These are phyloP conservation scores for Vishniacozyma victoriae DNA, from an alignment of 768 basidiomycete genomes.

Conservation along the genomic window DNA sequence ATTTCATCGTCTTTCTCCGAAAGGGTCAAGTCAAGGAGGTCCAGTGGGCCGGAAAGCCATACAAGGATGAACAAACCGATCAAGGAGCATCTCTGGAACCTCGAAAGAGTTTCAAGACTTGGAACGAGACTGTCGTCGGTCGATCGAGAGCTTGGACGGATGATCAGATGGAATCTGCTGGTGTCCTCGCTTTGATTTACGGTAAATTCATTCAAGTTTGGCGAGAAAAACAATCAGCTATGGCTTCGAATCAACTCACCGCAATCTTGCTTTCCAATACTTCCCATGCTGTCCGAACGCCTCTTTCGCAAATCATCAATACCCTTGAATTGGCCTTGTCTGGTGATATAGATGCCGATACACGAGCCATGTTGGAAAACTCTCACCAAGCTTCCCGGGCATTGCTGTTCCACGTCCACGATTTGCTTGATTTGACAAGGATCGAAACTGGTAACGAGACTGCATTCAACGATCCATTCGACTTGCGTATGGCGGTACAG, in stretches of 20 bases:
- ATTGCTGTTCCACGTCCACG: conserved; percentile 71
- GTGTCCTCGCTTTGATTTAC: conserved; percentile 66
- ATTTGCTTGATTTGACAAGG: conserved; percentile 67
- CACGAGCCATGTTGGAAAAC: conserved; percentile 62
- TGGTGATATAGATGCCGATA: conserved; percentile 62
- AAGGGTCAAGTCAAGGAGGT: conserved; percentile 61
- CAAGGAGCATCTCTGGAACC: conserved; percentile 56
- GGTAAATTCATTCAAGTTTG: conserved; percentile 70
- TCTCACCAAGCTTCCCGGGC: conserved; percentile 68
- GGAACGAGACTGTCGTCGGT: conserved; percentile 65
- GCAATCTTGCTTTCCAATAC: conserved; percentile 68
- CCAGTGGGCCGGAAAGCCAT: conserved; percentile 68
- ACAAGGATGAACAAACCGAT: conserved; percentile 48
- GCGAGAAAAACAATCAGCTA: conserved; percentile 66
- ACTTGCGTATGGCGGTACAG: conserved; percentile 56
- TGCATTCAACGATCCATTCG: conserved; percentile 65
- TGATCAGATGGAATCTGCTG: conserved; percentile 71
- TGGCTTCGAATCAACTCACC: conserved; percentile 63
- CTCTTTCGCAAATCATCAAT: conserved; percentile 64
- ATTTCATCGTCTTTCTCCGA: conserved; percentile 70
- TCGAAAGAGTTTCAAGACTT: conserved; percentile 64
- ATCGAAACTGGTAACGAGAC: conserved; percentile 66
- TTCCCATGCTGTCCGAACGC: conserved; percentile 62
- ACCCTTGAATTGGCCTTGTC: conserved; percentile 72
- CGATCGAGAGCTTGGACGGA: conserved; percentile 67